These are phyloP conservation scores for Cutaneotrichosporon sp. DNA, from an alignment of 1,284 basidiomycete species.

Conservation along the genomic window DNA sequence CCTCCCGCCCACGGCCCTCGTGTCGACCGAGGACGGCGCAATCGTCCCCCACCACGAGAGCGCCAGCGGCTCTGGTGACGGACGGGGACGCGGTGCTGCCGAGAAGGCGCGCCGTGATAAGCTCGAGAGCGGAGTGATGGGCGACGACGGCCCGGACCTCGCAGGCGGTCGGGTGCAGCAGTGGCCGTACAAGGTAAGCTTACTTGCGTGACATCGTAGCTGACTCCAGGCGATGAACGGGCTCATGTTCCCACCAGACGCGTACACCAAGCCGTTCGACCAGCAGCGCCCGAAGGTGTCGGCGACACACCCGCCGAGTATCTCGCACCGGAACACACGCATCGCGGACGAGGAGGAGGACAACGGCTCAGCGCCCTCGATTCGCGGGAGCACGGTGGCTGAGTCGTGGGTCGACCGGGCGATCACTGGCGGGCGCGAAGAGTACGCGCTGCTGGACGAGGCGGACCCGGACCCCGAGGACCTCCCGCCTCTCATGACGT, in stretches of 20 bases:
- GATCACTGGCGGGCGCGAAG: conserved; percentile 63
- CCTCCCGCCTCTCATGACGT: conserved; percentile 88
- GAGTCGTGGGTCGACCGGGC: conserved; percentile 84
- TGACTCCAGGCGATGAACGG: conserved; percentile 60
- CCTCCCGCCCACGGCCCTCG: conserved; percentile 49
- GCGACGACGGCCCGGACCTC: conserved; percentile 62
- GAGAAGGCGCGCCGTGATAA: conserved; percentile 33
- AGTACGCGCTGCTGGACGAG: conserved; percentile 13
- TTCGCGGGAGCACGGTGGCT: conserved; percentile 74
- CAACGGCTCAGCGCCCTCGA: conserved; percentile 56
- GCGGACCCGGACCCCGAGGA: conserved; percentile 66
- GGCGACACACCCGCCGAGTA: conserved; percentile 60
- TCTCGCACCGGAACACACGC: conserved; percentile 77
- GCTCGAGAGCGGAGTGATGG: conserved; percentile 59
- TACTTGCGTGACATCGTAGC: background rate
- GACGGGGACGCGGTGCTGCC: conserved; percentile 38
- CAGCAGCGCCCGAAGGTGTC: background rate
- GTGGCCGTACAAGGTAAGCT: conserved; percentile 80
- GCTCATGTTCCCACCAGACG: conserved; percentile 89
- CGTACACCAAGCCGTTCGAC: conserved; percentile 73
- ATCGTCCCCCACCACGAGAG: conserved; percentile 48
- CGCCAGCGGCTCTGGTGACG: conserved; percentile 37
- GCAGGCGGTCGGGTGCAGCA: conserved; percentile 59
- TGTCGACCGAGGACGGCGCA: conserved; percentile 42
- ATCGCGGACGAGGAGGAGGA: conserved; percentile 68